Evolutionary conservation across 768 basidiomycete species (phyloP), one percentile per base, ranked within the genome.

Genomic region (Tremella yokohamensis): DNA sequence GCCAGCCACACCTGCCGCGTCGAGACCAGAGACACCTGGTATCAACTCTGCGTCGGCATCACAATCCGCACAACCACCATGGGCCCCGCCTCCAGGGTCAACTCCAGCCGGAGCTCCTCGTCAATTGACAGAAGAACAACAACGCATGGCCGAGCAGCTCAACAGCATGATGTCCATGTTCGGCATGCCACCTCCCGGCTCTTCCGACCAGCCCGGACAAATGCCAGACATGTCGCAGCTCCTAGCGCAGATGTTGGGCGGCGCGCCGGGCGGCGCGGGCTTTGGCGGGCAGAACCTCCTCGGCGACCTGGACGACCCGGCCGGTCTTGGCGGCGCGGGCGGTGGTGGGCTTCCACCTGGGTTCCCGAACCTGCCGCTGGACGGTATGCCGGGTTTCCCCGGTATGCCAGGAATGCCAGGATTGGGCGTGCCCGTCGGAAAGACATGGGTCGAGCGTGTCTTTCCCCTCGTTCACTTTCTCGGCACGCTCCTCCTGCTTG

Each of bases 391-490:
- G 37, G 49, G 40, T 25, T 55, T 61, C 18, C 55, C 54, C 7
- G 56, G 45, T 11, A 29, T 40, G 64, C 47, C 58, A 53, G 40
- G 57, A 19, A 26, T 57, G 16, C 56, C 57, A 34, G 54, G 61
- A 16, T 50, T 65, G 44, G 56, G 61, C 18, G 58, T 40, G 18
- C 12, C 49, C 6, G 56, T 9, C 16, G 55, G 54, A 22, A 49
- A 69, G 58, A 51, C 69, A 7, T 58, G 62, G 40, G 45, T 61
- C 16, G 65, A 72, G 20, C 55, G 59, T 16, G 44, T 66, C 12
- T 74, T 71, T 45, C 75, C 76, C 1, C 20, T 77, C 19, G 58
- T 74, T 11, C 77, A 78, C 52, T 49, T 69, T 25, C 20, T 74
- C 25, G 49, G 66, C 13, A 65, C 76, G 6, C 18, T 72, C 24